A percentile compares a stretch with the other conserved stretches of the same genome.
Conservation (phyloP, 371 early-diverging fungal species). For the Mucor sp. region DNA sequence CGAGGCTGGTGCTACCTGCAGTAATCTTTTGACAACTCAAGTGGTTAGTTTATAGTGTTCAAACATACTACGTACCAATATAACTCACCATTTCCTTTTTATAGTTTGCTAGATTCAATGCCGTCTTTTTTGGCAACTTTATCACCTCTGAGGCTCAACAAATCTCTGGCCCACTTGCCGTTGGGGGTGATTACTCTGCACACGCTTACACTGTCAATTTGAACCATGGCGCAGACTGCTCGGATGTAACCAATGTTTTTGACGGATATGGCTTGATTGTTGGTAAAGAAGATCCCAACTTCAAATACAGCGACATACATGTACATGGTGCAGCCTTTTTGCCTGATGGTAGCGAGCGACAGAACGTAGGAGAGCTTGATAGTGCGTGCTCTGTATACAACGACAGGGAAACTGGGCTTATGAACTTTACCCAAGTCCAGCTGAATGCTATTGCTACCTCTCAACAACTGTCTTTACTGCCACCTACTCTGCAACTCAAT, state of each 20-base stretch:
- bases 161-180: constrained; percentile 15
- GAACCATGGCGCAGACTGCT: not conserved
- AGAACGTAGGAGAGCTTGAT: not conserved
- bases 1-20: no score
- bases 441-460: not conserved
- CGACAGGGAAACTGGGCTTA: not conserved
- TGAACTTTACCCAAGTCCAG: not conserved
- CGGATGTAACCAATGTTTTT: not conserved
- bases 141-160: not conserved
- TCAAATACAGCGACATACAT: not conserved
- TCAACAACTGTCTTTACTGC: not conserved
- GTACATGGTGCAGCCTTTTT: constrained; percentile 15
- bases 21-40: no score
- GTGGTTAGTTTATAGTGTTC: no score
- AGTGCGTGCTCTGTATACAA: not conserved
- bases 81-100: not conserved
- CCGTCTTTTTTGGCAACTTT: constrained; percentile 22
- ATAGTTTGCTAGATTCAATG: constrained; percentile 1
- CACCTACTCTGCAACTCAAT: not conserved
- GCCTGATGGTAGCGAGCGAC: not conserved
- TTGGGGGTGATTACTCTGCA: constrained; percentile 7
- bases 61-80: no score
- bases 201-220: constrained; percentile 6
- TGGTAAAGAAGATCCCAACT: not conserved
- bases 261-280: constrained; percentile 15